Conservation (phyloP, 2,329 filamentous ascomycete genomes). For the Exserohilum turcica region DNA sequence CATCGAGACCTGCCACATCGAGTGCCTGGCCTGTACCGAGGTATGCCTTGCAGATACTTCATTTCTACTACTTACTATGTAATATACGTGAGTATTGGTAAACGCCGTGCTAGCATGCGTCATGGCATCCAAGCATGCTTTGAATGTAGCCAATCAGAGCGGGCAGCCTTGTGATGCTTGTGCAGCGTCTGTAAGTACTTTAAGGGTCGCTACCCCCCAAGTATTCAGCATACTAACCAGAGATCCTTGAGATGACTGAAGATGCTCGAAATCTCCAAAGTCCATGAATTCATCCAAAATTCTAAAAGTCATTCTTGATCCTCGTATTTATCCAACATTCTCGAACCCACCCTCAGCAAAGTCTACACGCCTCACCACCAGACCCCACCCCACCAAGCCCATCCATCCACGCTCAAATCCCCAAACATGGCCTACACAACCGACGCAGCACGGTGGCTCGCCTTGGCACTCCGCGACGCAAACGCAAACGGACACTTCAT, state of each 20-base stretch:
- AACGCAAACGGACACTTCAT: slow-evolving; percentile 56
- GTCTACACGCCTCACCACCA: not conserved
- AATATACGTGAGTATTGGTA: not conserved
- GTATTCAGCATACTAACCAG: not conserved
- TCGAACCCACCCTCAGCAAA: too few species aligned
- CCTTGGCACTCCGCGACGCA: slow-evolving; percentile 53
- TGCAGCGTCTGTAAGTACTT: not conserved
- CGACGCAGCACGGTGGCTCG: slow-evolving; percentile 45
- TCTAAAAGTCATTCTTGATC: too few species aligned
- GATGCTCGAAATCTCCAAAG: too few species aligned
- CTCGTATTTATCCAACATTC: too few species aligned
- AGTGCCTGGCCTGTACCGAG: not conserved
- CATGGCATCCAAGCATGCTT: slow-evolving; percentile 20
- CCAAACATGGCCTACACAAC: slow-evolving; percentile 38
- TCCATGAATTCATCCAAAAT: too few species aligned
- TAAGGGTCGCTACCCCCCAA: not conserved
- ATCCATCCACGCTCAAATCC: not conserved
- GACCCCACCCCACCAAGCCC: not conserved
- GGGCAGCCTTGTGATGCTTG: not conserved
- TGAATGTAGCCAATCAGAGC: slow-evolving; percentile 33
- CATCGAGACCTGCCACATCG: slow-evolving; percentile 6
- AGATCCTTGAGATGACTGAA: too few species aligned
- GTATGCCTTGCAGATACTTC: not conserved
- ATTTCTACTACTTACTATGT: not conserved
- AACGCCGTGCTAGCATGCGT: slow-evolving; percentile 4